phyloP scores from a whole-genome alignment of 345 rosid genomes.

The Lumnitzera racemosa region DNA sequence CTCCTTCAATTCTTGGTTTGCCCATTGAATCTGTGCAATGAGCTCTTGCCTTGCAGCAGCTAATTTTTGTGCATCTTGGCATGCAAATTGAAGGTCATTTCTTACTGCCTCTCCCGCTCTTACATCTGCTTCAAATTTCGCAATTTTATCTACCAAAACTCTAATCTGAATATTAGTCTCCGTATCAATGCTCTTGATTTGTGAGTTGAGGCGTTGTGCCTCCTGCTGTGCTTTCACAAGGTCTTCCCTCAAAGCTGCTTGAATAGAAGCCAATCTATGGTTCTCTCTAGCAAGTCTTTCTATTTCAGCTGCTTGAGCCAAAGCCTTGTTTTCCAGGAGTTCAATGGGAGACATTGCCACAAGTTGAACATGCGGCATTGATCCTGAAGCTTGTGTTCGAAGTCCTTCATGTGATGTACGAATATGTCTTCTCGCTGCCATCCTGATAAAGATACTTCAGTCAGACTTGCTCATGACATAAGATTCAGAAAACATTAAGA shows the following conservation, averaged over 20 bases:
- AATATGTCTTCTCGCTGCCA: conserved; percentile 32
- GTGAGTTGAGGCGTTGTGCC: conserved; percentile 51
- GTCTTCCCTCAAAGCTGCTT: conserved; percentile 52
- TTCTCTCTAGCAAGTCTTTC: conserved; percentile 59
- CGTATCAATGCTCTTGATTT: conserved; percentile 56
- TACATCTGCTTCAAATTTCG: conserved; percentile 45
- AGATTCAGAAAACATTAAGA: too few species aligned
- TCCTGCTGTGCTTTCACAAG: conserved; percentile 48
- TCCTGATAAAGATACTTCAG: conserved; percentile 1
- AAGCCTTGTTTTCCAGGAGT: conserved; percentile 55
- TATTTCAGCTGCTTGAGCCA: conserved; percentile 70
- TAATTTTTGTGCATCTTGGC: conserved; percentile 54
- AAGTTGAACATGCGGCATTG: conserved; percentile 33
- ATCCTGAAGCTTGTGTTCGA: conserved; percentile 26
- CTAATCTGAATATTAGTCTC: conserved; percentile 75
- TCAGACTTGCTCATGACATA: too few species aligned
- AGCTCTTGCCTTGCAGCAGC: conserved; percentile 56
- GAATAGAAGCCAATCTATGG: conserved; percentile 46
- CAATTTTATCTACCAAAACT: conserved; percentile 53
- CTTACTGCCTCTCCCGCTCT: conserved; percentile 57
- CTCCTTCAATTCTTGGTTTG: conserved; percentile 51
- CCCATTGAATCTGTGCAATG: conserved; percentile 41
- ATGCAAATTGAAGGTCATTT: conserved; percentile 63
- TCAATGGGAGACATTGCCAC: conserved; percentile 20
- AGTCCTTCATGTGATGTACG: conserved; percentile 20